Base-by-base conservation (phyloP, 805 yeast genomes). In the Candida ulmi region DNA sequence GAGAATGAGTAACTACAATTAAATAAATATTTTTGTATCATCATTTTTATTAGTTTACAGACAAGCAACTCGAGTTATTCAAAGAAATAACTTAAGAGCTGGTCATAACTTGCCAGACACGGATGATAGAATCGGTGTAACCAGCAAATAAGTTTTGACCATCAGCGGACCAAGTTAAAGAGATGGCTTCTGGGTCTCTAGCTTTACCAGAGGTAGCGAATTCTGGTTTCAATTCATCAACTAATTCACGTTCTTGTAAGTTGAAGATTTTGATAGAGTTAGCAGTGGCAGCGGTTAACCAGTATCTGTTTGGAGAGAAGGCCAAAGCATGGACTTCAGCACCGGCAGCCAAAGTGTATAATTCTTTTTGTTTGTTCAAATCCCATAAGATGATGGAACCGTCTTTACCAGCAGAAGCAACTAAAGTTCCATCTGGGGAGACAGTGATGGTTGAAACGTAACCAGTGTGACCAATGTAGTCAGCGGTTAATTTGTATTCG, bases 81-180 rank as follows among this genome's bases (percentile, higher is more conserved):
- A n/a, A n/a, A n/a, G n/a, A 30, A 28, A 24, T 17, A 28, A 46
- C 36, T 49, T 54, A 54, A 46, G 52, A 48, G 43, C 52, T 47
- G 75, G 95, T 87, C 98, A 93, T 93, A 63, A 93, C 96, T 83
- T 93, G 98, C 99, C 99, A 93, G 74, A 93, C 99, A 79, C 99
- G 91, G 81, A 93, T 91, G 69, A 85, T 80, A 80, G 87, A 87
- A 76, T 93, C 99, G 66, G 97, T 90, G 96, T 93, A 93, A 81
- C 99, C 99, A 63, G 98, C 96, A 71, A 88, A 93, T 74, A 93
- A 81, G 84, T 84, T 88, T 81, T 91, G 98, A 71, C 99, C 99
- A 64, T 93, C 99, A 72, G 96, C 91, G 63, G 98, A 90, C 99
- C 99, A 93, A 71, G 97, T 88, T 69, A 93, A 81, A 57, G 98